phyloP scores from a whole-genome alignment of 2,329 filamentous ascomycete genomes.

The Tothia fuscella region DNA sequence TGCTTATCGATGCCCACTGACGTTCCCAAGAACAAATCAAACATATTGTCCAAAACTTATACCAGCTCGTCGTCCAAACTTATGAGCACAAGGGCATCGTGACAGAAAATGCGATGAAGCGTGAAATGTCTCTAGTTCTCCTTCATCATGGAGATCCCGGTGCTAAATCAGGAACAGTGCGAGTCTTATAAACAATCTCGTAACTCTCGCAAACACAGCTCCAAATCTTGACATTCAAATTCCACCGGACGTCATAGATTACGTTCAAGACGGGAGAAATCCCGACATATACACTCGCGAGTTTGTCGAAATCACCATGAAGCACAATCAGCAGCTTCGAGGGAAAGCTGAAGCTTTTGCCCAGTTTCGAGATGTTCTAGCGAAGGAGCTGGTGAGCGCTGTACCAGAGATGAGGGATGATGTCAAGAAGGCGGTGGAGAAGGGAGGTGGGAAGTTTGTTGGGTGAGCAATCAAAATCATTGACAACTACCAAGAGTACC shows the following conservation, averaged over 20 bases:
- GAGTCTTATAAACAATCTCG: constrained; percentile 41
- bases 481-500: too few species aligned
- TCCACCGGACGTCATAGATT: constrained; percentile 49
- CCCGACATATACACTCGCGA: constrained; percentile 56
- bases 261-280: constrained; percentile 51
- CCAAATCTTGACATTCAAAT: constrained; percentile 40
- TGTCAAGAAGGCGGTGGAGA: constrained; percentile 38
- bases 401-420: constrained; percentile 46
- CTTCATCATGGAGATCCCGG: neutral
- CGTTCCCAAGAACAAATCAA: constrained; percentile 6
- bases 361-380: constrained; percentile 46
- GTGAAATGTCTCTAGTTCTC: constrained; percentile 37
- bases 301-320: constrained; percentile 52
- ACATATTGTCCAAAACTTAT: constrained; percentile 47
- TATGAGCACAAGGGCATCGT: constrained; percentile 47
- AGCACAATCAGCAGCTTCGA: constrained; percentile 49
- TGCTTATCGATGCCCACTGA: too few species aligned
- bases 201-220: constrained; percentile 38
- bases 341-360: constrained; percentile 49
- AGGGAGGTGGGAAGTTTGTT: constrained; percentile 12
- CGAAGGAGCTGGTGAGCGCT: constrained; percentile 43
- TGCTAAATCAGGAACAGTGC: constrained; percentile 24
- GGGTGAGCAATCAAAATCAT: too few species aligned
- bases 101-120: constrained; percentile 45
- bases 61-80: constrained; percentile 45